Base-by-base conservation (phyloP, 495 filamentous ascomycete species). In the Penicillium odoratum region DNA sequence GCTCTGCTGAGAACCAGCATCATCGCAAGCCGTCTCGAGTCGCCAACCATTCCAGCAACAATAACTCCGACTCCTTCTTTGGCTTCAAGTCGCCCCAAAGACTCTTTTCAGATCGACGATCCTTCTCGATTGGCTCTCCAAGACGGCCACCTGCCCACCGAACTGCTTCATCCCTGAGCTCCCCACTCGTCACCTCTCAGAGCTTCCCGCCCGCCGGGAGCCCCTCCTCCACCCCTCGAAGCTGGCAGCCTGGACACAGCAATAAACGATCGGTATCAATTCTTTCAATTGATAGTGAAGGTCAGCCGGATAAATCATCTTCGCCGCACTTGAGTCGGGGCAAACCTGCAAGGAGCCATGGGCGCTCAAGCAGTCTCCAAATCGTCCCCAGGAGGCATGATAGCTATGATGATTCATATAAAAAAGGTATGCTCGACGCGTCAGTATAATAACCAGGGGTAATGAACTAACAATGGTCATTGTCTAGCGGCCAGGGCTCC, bases 201-300 rank as follows among this genome's bases (percentile, higher is more conserved):
- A 79, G 77, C 73, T 79, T 79, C 63, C 77, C 77, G 33, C 77
- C 76, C 47, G 56, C 62, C 29, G 63, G 59, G 53, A 60, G 59
- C 49, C 70, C 75, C 40, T 72, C 76, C 10, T 72, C 76, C 9
- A 74, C 71, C 6, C 73, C 73, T 46, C 71, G 72, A 51, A 71
- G 56, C 65, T 69, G 69, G 61, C 70, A 70, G 15, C 60, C 68
- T 3, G 61, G 65, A 15, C 76, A 83, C 51, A 82, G 77, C 60
- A 88, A 90, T 68, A 83, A 86, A 58, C 74, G 93, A 67, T 97
- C 93, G 0, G 83, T 98, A 31, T 97, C 94, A n/a, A 98, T 98
- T 59, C 84, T 97, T 21, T 98, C 94, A 5, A 82, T 98, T 60
- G 90, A 90, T 48, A 85, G 86, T 53, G 83, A 88, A 52, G 70